Evolutionary conservation across 2,329 filamentous ascomycete genomes (phyloP).

Genomic region (Aspergillus quadricinctus): DNA sequence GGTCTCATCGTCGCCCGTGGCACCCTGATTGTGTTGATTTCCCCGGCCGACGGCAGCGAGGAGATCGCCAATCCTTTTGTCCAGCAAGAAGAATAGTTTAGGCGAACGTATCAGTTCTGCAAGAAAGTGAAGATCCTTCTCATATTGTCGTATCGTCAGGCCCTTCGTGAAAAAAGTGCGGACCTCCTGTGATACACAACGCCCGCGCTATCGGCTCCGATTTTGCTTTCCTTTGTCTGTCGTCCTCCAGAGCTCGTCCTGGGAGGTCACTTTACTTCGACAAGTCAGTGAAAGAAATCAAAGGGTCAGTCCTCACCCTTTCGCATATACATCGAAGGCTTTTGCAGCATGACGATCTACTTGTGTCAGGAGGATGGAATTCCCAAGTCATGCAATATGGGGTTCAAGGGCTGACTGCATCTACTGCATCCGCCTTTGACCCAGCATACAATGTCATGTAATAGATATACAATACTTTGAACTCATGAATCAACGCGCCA

Average conservation of each 20-base stretch:
- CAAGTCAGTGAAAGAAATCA: neutral
- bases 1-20: constrained; percentile 87
- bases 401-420: neutral
- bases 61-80: constrained; percentile 93
- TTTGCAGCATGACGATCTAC: neutral
- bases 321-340: neutral
- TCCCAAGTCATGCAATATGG: neutral
- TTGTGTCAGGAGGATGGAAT: neutral
- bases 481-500: neutral
- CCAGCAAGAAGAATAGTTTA: constrained; percentile 60
- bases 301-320: neutral
- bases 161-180: neutral
- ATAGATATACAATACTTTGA: neutral
- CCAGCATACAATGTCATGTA: neutral
- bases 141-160: neutral
- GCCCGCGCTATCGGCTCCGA: neutral
- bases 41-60: constrained; percentile 89
- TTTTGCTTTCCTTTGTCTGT: neutral
- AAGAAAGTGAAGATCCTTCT: neutral
- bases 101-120: neutral
- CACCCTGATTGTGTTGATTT: constrained; percentile 87
- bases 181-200: neutral
- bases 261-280: neutral
- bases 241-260: neutral
- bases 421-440: neutral